phyloP scores from a whole-genome alignment of 1,139 yeast species.

The Yamadazyma siamensis region DNA sequence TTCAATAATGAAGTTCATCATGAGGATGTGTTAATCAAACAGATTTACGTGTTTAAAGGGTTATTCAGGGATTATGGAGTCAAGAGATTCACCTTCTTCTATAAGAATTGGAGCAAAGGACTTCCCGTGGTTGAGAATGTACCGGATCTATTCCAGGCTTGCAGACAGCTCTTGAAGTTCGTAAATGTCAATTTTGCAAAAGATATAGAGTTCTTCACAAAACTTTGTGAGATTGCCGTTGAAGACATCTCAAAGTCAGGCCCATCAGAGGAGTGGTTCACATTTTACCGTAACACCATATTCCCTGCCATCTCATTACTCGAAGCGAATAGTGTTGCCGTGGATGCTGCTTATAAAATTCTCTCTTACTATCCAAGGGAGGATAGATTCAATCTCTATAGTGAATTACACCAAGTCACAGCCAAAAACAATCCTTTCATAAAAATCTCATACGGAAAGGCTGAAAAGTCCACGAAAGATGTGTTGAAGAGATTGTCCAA shows the following conservation, averaged over 20 bases:
- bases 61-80: slow-evolving; percentile 23
- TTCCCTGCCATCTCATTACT: slow-evolving; percentile 66
- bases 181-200: slow-evolving; percentile 57
- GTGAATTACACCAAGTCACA: slow-evolving; percentile 64
- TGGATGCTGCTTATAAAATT: slow-evolving; percentile 58
- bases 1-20: slow-evolving; percentile 29
- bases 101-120: slow-evolving; percentile 45
- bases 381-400: slow-evolving; percentile 74
- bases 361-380: slow-evolving; percentile 56
- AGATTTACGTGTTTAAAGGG: slow-evolving; percentile 31
- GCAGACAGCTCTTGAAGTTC: slow-evolving; percentile 51
- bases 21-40: slow-evolving; percentile 21
- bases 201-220: slow-evolving; percentile 47
- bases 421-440: slow-evolving; percentile 57
- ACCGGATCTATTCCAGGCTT: slow-evolving; percentile 44
- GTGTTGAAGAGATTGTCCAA: slow-evolving; percentile 83
- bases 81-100: slow-evolving; percentile 46
- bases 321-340: slow-evolving; percentile 58
- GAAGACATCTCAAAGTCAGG: slow-evolving; percentile 28
- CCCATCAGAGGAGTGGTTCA: slow-evolving; percentile 50
- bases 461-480: slow-evolving; percentile 81
- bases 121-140: slow-evolving; percentile 35
- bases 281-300: slow-evolving; percentile 61
- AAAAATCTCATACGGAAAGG: slow-evolving; percentile 61
- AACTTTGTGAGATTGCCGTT: slow-evolving; percentile 59